Evolutionary conservation across 352 stramenopile species (phyloP).

Genomic region (Phytophthora brassicae): DNA sequence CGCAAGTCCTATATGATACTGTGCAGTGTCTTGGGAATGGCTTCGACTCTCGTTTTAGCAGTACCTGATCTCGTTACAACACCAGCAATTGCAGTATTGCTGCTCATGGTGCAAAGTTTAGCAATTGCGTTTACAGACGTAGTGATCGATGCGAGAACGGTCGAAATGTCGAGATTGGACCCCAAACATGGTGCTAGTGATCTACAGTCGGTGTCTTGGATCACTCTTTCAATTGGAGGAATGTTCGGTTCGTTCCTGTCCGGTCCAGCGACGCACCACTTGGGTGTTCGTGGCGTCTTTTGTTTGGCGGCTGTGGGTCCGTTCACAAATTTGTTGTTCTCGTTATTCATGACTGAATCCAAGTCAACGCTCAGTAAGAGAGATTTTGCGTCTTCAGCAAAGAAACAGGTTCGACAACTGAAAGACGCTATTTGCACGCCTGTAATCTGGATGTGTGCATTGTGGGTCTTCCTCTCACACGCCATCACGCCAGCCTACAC

Average conservation of each 20-base stretch:
- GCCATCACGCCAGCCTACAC: conserved; percentile 93
- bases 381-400: conserved; percentile 56
- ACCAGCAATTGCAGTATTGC: conserved; percentile 45
- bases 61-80: conserved; percentile 61
- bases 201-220: conserved; percentile 95
- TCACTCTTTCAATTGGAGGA: conserved; percentile 88
- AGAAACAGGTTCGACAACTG: conserved; percentile 60
- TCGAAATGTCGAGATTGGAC: conserved; percentile 91
- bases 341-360: conserved; percentile 87
- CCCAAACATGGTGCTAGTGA: conserved; percentile 87
- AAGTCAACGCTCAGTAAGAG: conserved; percentile 44
- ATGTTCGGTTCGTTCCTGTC: conserved; percentile 94
- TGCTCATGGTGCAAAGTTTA: conserved; percentile 84
- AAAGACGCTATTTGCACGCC: conserved; percentile 82
- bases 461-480: conserved; percentile 96
- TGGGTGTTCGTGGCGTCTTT: conserved; percentile 93
- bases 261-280: conserved; percentile 83
- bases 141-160: conserved; percentile 91
- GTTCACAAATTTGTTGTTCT: conserved; percentile 89
- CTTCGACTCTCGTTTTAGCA: conserved; percentile 61
- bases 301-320: conserved; percentile 88
- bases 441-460: conserved; percentile 93
- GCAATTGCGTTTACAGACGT: conserved; percentile 63
- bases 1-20: conserved; percentile 95
- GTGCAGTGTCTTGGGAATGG: conserved; percentile 68